phyloP scores from a whole-genome alignment of 345 rosid species.

The Pistacia integerrima region DNA sequence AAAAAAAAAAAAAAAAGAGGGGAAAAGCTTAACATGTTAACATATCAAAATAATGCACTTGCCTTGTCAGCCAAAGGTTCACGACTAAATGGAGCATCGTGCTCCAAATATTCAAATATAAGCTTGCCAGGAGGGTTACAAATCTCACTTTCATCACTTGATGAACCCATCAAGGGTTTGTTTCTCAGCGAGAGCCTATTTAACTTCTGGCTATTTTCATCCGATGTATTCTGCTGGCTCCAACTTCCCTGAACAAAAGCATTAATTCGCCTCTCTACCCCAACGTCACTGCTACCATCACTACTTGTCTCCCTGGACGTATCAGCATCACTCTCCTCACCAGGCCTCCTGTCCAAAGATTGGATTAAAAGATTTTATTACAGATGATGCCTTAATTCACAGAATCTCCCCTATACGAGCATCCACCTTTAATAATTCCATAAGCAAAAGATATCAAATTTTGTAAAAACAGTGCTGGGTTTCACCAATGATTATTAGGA shows the following conservation, averaged over 20 bases:
- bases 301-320: conserved; percentile 66
- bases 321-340: conserved; percentile 71
- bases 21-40: background rate
- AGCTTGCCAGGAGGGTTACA: conserved; percentile 49
- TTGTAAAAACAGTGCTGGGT: background rate
- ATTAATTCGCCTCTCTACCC: conserved; percentile 41
- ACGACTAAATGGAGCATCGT: conserved; percentile 76
- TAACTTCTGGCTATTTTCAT: conserved; percentile 42
- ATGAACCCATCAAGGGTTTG: conserved; percentile 48
- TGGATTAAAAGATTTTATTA: conserved; percentile 14
- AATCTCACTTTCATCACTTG: conserved; percentile 71
- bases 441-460: background rate
- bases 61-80: conserved; percentile 87
- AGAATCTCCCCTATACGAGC: background rate
- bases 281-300: conserved; percentile 62
- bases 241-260: conserved; percentile 32
- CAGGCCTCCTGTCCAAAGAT: conserved; percentile 47
- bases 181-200: conserved; percentile 50
- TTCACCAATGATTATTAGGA: no score
- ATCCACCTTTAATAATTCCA: background rate
- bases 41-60: conserved; percentile 24
- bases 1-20: no score
- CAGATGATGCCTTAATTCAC: background rate
- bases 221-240: conserved; percentile 35
- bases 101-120: conserved; percentile 75